Evolutionary conservation across 257 asterid genomes (phyloP).

Genomic region (Rhazya stricta): DNA sequence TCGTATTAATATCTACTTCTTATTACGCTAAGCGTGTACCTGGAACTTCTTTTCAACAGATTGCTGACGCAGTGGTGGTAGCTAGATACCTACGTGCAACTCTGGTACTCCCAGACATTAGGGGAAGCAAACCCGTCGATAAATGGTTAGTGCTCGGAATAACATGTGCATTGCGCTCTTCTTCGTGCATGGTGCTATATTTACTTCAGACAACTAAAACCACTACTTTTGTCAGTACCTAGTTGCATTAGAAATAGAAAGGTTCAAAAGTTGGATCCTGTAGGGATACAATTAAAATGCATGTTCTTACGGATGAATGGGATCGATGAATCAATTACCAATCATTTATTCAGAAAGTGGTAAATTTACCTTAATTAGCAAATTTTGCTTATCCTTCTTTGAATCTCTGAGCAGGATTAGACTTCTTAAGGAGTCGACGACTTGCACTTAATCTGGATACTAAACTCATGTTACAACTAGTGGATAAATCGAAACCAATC

Average conservation of each 20-base stretch:
- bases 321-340: neutral
- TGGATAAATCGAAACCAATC: neutral
- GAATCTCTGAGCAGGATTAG: neutral
- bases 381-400: neutral
- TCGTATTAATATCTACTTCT: conserved; percentile 3
- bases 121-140: conserved; percentile 84
- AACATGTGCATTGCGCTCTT: neutral
- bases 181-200: neutral
- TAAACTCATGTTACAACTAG: neutral
- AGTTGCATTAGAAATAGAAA: neutral
- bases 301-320: neutral
- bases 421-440: neutral
- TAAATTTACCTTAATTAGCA: neutral
- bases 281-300: neutral
- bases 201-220: neutral
- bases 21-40: conserved; percentile 7
- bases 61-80: conserved; percentile 91
- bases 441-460: neutral
- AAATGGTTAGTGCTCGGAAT: conserved; percentile 44
- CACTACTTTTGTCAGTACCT: neutral
- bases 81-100: conserved; percentile 87
- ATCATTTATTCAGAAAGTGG: neutral
- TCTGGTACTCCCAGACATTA: conserved; percentile 85
- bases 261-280: neutral
- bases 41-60: conserved; percentile 38